These are phyloP conservation scores for Sclerotinia subarctica DNA, from an alignment of 2,329 filamentous ascomycete species.

Conservation along the genomic window DNA sequence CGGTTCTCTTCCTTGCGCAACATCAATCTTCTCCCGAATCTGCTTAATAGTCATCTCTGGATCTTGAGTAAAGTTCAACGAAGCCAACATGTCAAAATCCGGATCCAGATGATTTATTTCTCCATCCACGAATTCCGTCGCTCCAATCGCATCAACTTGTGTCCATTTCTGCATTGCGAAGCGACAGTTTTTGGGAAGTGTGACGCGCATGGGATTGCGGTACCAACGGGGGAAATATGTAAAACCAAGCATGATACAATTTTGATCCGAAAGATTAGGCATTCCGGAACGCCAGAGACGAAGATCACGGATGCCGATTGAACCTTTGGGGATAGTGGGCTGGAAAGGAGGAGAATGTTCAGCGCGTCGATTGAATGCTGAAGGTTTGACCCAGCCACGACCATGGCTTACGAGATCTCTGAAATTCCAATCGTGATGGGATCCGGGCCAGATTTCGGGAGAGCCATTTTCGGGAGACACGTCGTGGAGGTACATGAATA, in stretches of 20 bases:
- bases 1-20: neutral
- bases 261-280: conserved; percentile 50
- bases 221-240: conserved; percentile 22
- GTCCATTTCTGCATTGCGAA: neutral
- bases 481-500: conserved; percentile 48
- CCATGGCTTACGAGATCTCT: conserved; percentile 14
- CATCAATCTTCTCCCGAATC: conserved; percentile 6
- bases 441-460: conserved; percentile 52
- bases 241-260: conserved; percentile 53
- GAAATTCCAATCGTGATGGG: conserved; percentile 37
- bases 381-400: conserved; percentile 29
- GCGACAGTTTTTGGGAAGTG: neutral
- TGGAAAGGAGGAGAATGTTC: conserved; percentile 19
- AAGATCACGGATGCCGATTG: conserved; percentile 23
- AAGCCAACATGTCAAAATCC: neutral
- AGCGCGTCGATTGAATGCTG: conserved; percentile 34
- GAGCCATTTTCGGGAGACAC: conserved; percentile 45
- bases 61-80: conserved; percentile 17
- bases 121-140: conserved; percentile 8
- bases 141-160: conserved; percentile 6
- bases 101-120: conserved; percentile 5
- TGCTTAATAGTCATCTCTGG: neutral
- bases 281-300: conserved; percentile 51
- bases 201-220: conserved; percentile 11
- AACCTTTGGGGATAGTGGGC: conserved; percentile 19